Percentiles rank a stretch among this genome's conserved stretches.
Conservation (phyloP, 1,284 basidiomycete genomes). For the Malassezia brasiliensis region DNA sequence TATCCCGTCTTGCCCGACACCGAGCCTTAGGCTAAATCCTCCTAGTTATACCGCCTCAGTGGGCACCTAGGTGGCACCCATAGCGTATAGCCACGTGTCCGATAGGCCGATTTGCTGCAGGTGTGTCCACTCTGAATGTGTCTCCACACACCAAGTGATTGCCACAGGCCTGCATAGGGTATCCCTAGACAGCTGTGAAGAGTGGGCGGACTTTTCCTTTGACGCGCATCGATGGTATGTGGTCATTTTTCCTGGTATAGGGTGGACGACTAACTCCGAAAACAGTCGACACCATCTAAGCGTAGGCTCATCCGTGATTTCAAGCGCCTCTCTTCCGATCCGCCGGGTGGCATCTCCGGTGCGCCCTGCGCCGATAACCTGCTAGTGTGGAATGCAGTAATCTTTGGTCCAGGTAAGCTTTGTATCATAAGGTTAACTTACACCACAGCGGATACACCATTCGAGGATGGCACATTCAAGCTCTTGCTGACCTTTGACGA, state of each 20-base stretch:
- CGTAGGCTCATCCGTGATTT: conserved; percentile 54
- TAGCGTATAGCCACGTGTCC: too few species aligned
- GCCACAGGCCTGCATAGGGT: neutral
- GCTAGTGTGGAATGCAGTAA: conserved; percentile 99
- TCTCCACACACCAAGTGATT: neutral
- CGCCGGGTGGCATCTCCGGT: conserved; percentile 88
- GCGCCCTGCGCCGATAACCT: conserved; percentile 96
- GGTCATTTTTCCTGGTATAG: too few species aligned
- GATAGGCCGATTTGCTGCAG: neutral
- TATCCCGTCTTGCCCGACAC: too few species aligned
- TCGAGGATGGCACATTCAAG: conserved; percentile 97
- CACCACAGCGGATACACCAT: conserved; percentile 78
- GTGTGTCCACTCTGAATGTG: neutral
- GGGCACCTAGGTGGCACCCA: too few species aligned
- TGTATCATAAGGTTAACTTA: neutral
- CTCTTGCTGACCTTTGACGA: conserved; percentile 91
- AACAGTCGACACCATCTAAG: conserved; percentile 45
- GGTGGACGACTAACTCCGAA: neutral
- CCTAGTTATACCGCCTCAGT: too few species aligned
- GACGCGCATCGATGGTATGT: too few species aligned
- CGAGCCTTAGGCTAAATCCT: too few species aligned
- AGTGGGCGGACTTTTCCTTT: too few species aligned
- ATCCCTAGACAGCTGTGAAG: too few species aligned
- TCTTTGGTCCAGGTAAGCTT: conserved; percentile 81
- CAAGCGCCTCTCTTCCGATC: conserved; percentile 84